Base-by-base conservation (phyloP, 176 grass and related monocot species). In the Eremochloa ophiuroides region DNA sequence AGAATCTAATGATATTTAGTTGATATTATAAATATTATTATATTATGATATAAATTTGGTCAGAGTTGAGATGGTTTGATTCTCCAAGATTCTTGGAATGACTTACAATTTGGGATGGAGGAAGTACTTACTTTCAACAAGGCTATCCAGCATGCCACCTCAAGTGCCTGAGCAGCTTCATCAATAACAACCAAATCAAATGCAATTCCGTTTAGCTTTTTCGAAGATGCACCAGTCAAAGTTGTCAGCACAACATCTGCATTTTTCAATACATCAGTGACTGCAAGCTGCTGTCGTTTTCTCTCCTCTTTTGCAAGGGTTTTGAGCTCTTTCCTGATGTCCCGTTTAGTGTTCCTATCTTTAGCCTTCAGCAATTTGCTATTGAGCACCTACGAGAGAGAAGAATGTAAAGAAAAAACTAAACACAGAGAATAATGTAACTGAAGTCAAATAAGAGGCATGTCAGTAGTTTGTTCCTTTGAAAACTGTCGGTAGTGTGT, bases 141-240 rank as follows among this genome's bases (percentile, higher is more conserved):
- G 73, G 92, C 90, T 8, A 95, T 94, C 95, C 95, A 98, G 62
- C 95, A 98, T 69, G 90, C 95, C 67, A 94, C 90, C 86, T 98
- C 95, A 11, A 98, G 92, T 66, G 95, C 95, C 84, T 98, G 95
- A 84, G 95, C 95, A 71, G 95, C 95, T 87, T 98, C 95, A 86
- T 98, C 95, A 84, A 98, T 95, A 84, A 98, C 79, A 30, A 98
- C 90, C 81, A 98, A 79, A 88, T 98, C 95, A 91, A 98, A 98
- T 46, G 86, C 58, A 90, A 69, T 85, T 70, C 80, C 81, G 62
- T 93, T 77, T 66, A 98, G 56, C 81, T 98, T 94, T 74, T 84
- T 91, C 10, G 95, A 89, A 85, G 91, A 91, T 85, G 95, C 86
- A 69, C 95, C 95, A 51, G 95, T 98, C 88, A 98, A 91, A 87